Percentiles rank a stretch among this genome's conserved stretches.
Evolutionary conservation across 371 early-diverging fungal genomes (phyloP).

Genomic region (Chytridiales sp.): DNA sequence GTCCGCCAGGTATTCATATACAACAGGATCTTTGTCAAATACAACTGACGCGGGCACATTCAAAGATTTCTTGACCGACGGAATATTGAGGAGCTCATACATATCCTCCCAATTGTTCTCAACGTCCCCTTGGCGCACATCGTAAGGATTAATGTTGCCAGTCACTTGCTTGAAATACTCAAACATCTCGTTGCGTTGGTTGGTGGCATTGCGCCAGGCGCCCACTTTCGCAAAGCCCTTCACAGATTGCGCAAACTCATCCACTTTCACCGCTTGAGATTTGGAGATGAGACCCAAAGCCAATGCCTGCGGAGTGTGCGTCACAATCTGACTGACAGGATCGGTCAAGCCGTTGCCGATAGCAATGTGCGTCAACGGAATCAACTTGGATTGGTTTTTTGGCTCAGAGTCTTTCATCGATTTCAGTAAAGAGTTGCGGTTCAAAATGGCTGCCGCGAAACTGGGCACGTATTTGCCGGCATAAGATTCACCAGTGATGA

Average conservation of each 20-base stretch:
- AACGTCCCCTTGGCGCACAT: slow-evolving; percentile 58
- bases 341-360: slow-evolving; percentile 63
- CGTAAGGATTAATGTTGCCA: slow-evolving; percentile 66
- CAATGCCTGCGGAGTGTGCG: slow-evolving; percentile 59
- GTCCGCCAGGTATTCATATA: slow-evolving; percentile 38
- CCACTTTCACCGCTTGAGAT: slow-evolving; percentile 38
- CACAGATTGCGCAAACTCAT: slow-evolving; percentile 39
- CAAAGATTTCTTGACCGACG: slow-evolving; percentile 49
- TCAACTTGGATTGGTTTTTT: background rate
- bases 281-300: slow-evolving; percentile 53
- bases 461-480: slow-evolving; percentile 64
- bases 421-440: slow-evolving; percentile 35
- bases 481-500: slow-evolving; percentile 56
- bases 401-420: background rate
- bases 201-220: slow-evolving; percentile 46
- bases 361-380: slow-evolving; percentile 50
- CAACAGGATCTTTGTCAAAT: slow-evolving; percentile 48
- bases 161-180: slow-evolving; percentile 56
- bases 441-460: slow-evolving; percentile 47
- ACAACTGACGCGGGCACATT: slow-evolving; percentile 35
- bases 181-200: slow-evolving; percentile 51
- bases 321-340: slow-evolving; percentile 52
- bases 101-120: slow-evolving; percentile 55
- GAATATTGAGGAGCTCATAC: slow-evolving; percentile 50
- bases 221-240: slow-evolving; percentile 38